Conservation (phyloP, 176 grass and related monocot species). For the Areca catechu region DNA sequence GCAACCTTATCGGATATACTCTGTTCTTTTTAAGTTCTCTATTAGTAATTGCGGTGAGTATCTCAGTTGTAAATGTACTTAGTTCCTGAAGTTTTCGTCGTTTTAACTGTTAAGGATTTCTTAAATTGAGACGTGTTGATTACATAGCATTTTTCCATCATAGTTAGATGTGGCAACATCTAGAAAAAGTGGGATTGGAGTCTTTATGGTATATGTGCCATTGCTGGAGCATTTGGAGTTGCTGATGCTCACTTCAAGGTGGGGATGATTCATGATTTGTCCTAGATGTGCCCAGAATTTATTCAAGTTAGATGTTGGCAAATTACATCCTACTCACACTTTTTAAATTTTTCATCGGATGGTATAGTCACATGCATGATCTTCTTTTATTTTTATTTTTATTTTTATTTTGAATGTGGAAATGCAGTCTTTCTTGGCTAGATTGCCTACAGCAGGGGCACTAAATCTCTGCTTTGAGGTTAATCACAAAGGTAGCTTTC, state of each 20-base stretch:
- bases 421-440: constrained; percentile 50
- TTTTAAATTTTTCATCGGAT: not conserved
- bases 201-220: constrained; percentile 53
- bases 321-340: no score
- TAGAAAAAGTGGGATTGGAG: constrained; percentile 61
- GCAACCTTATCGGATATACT: constrained; percentile 46
- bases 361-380: no score
- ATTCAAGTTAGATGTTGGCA: constrained; percentile 45
- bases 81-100: not conserved
- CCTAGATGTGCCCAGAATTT: constrained; percentile 90
- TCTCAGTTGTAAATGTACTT: not conserved
- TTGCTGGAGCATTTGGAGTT: constrained; percentile 69
- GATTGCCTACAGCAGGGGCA: constrained; percentile 45
- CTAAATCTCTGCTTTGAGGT: constrained; percentile 49
- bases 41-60: constrained; percentile 39
- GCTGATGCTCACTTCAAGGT: constrained; percentile 84
- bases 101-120: not conserved
- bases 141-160: not conserved
- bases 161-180: constrained; percentile 86
- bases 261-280: constrained; percentile 86
- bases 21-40: constrained; percentile 63
- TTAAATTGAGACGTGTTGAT: no score
- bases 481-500: constrained; percentile 48
- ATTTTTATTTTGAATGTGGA: constrained; percentile 8
- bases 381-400: no score